Conservation (phyloP, 2,329 filamentous ascomycete species). For the Moelleriella libera region DNA sequence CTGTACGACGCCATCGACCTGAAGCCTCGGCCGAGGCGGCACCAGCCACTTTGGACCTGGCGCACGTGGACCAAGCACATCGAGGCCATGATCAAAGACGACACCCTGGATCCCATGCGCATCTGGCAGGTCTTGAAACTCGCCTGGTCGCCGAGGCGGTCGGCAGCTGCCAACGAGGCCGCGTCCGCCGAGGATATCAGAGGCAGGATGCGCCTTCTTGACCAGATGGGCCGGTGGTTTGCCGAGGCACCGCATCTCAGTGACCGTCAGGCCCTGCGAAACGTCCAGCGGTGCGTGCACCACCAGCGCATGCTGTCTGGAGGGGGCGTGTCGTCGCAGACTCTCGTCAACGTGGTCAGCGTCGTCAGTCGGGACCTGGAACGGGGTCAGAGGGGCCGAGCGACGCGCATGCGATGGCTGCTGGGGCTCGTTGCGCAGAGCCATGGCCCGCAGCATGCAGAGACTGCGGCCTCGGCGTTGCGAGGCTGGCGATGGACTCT, state of each 20-base stretch:
- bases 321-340: slow-evolving; percentile 10
- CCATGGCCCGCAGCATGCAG: slow-evolving; percentile 9
- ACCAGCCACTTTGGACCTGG: slow-evolving; percentile 15
- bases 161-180: background rate
- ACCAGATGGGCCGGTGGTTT: slow-evolving; percentile 16
- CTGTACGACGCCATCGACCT: slow-evolving; percentile 9
- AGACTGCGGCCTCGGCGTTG: slow-evolving; percentile 6
- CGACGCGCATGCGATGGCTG: slow-evolving; percentile 15
- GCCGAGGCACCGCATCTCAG: slow-evolving; percentile 12
- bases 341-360: slow-evolving; percentile 13
- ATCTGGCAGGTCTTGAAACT: slow-evolving; percentile 16
- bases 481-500: slow-evolving; percentile 12
- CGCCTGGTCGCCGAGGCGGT: background rate
- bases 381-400: slow-evolving; percentile 16
- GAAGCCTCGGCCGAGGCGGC: background rate
- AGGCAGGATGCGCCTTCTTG: slow-evolving; percentile 15
- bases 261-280: slow-evolving; percentile 16
- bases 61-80: slow-evolving; percentile 17
- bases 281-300: slow-evolving; percentile 12
- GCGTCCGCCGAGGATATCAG: slow-evolving; percentile 3
- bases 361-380: slow-evolving; percentile 19
- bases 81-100: slow-evolving; percentile 18
- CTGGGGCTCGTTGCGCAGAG: slow-evolving; percentile 11
- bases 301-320: slow-evolving; percentile 10
- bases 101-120: slow-evolving; percentile 7